phyloP scores from a whole-genome alignment of 345 rosid genomes.

The Cardamine resedifolia region DNA sequence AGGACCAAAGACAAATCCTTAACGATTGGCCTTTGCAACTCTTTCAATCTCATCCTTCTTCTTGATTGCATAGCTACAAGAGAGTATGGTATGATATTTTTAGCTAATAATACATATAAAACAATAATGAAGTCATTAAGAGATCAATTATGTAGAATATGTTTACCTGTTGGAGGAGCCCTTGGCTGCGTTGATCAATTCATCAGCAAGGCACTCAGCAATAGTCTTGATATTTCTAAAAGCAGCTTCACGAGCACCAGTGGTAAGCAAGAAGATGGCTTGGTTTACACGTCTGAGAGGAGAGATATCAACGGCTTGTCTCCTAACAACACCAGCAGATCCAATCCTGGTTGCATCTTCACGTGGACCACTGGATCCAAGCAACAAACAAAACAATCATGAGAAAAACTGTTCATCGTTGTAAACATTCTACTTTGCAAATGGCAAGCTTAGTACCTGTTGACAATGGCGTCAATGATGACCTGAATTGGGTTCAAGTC shows the following conservation, averaged over 20 bases:
- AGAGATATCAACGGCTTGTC: slow-evolving; percentile 88
- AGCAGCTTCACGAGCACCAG: slow-evolving; percentile 86
- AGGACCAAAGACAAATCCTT: slow-evolving; percentile 21
- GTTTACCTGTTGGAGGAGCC: slow-evolving; percentile 79
- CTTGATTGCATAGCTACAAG: slow-evolving; percentile 71
- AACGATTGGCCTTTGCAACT: slow-evolving; percentile 90
- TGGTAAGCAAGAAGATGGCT: slow-evolving; percentile 69
- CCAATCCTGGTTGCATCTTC: slow-evolving; percentile 90
- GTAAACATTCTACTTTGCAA: neutral
- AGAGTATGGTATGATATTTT: neutral
- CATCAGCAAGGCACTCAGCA: slow-evolving; percentile 89
- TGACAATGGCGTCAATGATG: slow-evolving; percentile 70
- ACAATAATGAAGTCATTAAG: neutral
- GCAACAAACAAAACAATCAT: slow-evolving; percentile 5
- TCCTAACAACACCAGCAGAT: slow-evolving; percentile 85
- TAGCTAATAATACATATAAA: neutral
- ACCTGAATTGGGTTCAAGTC: slow-evolving; percentile 80
- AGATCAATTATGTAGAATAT: neutral
- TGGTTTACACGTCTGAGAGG: slow-evolving; percentile 81
- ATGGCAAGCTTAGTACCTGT: slow-evolving; percentile 48
- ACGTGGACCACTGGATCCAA: slow-evolving; percentile 63
- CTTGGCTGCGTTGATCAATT: slow-evolving; percentile 85
- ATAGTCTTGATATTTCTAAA: slow-evolving; percentile 80
- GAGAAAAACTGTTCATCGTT: neutral
- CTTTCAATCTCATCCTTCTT: slow-evolving; percentile 89